Evolutionary conservation across 1,284 basidiomycete species (phyloP).

Genomic region (Ganoderma resinaceum): DNA sequence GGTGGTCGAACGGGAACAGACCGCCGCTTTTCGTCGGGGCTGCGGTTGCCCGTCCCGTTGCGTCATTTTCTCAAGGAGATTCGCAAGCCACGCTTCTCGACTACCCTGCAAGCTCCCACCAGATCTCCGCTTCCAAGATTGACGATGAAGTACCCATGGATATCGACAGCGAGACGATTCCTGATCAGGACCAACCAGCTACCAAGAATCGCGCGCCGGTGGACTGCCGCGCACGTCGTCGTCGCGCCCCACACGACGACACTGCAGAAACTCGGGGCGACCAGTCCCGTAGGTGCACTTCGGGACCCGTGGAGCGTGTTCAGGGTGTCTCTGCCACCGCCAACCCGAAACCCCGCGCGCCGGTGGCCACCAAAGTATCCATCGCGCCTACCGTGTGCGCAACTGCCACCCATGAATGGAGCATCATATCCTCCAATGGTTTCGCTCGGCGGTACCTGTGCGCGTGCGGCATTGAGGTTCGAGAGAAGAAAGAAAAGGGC

Average conservation of each 20-base stretch:
- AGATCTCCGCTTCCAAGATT: not conserved
- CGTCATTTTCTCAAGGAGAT: slow-evolving; percentile 11
- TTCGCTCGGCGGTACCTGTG: slow-evolving; percentile 24
- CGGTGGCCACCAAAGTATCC: slow-evolving; percentile 13
- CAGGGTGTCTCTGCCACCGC: slow-evolving; percentile 17
- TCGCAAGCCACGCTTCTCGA: slow-evolving; percentile 22
- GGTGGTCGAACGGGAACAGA: slow-evolving; percentile 25
- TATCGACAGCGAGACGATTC: slow-evolving; percentile 4
- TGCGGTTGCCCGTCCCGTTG: not conserved
- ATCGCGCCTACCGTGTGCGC: not conserved
- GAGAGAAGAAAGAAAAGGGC: slow-evolving; percentile 29
- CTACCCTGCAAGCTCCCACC: not conserved
- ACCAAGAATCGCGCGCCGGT: not conserved
- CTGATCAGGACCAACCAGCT: not conserved
- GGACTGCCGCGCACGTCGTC: not conserved
- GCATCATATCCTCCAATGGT: slow-evolving; percentile 10
- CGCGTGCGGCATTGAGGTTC: slow-evolving; percentile 17
- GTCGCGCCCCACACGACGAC: not conserved
- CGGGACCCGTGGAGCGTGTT: not conserved
- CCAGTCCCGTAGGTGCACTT: not conserved
- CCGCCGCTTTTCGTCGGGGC: slow-evolving; percentile 31
- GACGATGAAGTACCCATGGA: not conserved
- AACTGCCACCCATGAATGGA: slow-evolving; percentile 20
- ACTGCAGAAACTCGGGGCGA: not conserved
- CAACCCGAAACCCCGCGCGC: slow-evolving; percentile 23